Evolutionary conservation across 805 yeast genomes (phyloP).

Genomic region (Kluyveromyces starmeri): DNA sequence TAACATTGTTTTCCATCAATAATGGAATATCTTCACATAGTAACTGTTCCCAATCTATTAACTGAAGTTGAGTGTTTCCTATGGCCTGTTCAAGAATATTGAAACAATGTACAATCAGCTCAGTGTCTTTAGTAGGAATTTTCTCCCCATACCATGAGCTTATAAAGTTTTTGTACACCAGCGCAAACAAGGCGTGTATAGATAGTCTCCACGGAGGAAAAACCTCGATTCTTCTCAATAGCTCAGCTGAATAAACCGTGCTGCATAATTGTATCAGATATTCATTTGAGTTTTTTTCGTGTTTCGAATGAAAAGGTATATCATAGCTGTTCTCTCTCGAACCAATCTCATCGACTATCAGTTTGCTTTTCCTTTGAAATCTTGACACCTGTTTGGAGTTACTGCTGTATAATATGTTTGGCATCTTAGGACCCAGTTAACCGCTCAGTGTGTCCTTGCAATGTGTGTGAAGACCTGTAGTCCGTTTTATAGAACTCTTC

Average conservation of each 20-base stretch:
- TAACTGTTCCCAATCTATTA: slow-evolving; percentile 11
- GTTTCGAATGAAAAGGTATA: slow-evolving; percentile 13
- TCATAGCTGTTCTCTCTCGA: slow-evolving; percentile 5
- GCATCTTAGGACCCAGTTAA: too few species aligned
- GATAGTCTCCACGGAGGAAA: slow-evolving; percentile 11
- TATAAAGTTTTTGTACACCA: slow-evolving; percentile 21
- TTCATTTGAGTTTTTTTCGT: slow-evolving; percentile 15
- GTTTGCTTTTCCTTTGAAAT: slow-evolving; percentile 17
- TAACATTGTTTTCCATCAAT: slow-evolving; percentile 18
- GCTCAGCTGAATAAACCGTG: slow-evolving; percentile 17
- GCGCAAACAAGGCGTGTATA: slow-evolving; percentile 18
- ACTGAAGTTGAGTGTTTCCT: slow-evolving; percentile 4
- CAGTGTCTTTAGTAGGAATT: slow-evolving; percentile 20
- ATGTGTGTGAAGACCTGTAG: too few species aligned
- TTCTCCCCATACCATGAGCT: slow-evolving; percentile 27
- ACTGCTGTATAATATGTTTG: slow-evolving; percentile 23
- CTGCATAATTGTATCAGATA: slow-evolving; percentile 22
- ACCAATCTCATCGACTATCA: background rate
- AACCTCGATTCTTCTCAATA: slow-evolving; percentile 11
- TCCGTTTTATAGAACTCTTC: too few species aligned
- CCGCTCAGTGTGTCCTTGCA: too few species aligned
- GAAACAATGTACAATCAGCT: slow-evolving; percentile 14
- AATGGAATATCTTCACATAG: slow-evolving; percentile 21
- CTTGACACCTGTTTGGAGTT: slow-evolving; percentile 23
- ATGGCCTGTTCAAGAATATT: slow-evolving; percentile 11